Evolutionary conservation across 371 early-diverging fungal species (phyloP).

Genomic region (Mortierella sp.): DNA sequence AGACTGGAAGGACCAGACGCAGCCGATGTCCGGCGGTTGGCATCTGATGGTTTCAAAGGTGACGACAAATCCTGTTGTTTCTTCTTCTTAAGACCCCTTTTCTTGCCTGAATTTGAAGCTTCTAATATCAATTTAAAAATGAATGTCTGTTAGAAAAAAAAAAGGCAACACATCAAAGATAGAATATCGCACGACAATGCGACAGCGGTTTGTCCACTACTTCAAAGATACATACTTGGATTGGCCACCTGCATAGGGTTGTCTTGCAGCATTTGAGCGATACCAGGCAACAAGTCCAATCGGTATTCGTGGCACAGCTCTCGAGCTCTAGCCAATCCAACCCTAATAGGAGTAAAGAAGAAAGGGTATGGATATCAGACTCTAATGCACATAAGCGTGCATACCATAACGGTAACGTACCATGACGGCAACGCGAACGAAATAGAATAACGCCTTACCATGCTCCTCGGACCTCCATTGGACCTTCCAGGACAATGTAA

Average conservation of each 20-base stretch:
- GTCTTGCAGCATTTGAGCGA: slow-evolving; percentile 64
- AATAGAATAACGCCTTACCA: slow-evolving; percentile 52
- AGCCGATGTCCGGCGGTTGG: slow-evolving; percentile 8
- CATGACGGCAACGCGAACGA: not conserved
- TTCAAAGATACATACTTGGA: slow-evolving; percentile 24
- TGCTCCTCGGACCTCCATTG: slow-evolving; percentile 65
- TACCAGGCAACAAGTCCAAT: slow-evolving; percentile 62
- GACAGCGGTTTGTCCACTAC: not conserved
- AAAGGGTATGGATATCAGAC: not conserved
- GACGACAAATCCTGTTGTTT: slow-evolving; percentile 1
- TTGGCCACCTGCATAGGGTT: slow-evolving; percentile 48
- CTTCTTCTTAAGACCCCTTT: slow-evolving; percentile 25
- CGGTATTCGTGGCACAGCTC: slow-evolving; percentile 67
- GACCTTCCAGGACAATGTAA: slow-evolving; percentile 58
- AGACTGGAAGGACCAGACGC: not conserved
- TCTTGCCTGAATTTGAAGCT: slow-evolving; percentile 7
- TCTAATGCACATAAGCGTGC: not conserved
- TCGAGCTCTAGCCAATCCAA: slow-evolving; percentile 65
- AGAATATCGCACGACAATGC: not conserved
- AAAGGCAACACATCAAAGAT: not conserved
- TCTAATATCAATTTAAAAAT: not conserved
- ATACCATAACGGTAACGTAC: not conserved
- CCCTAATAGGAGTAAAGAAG: slow-evolving; percentile 47
- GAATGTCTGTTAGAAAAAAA: not conserved
- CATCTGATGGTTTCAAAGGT: not conserved